Evolutionary conservation across 176 grass and related monocot genomes (phyloP).

Genomic region (Otatea glauca): DNA sequence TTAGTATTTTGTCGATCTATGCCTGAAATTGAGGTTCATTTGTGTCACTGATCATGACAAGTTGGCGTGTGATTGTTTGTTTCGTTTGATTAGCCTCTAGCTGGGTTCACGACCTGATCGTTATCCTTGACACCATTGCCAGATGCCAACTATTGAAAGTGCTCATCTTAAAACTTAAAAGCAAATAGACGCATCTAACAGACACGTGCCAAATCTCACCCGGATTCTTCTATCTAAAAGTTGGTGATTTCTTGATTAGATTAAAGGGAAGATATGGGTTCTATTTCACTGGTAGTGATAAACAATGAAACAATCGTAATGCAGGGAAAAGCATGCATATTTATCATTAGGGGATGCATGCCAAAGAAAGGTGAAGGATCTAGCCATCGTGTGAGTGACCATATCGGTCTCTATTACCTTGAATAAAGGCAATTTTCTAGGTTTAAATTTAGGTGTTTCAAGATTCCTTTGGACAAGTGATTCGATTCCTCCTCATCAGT

Average conservation of each 20-base stretch:
- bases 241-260: not conserved
- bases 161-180: not conserved
- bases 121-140: conserved; percentile 6
- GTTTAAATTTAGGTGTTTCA: not conserved
- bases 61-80: not conserved
- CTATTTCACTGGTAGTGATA: not conserved
- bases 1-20: not conserved
- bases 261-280: not conserved
- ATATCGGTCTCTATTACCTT: not conserved
- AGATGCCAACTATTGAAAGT: not conserved
- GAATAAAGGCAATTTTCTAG: not conserved
- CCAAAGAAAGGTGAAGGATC: not conserved
- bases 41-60: not conserved
- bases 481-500: not conserved
- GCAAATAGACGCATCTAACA: not conserved
- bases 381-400: not conserved
- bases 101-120: not conserved
- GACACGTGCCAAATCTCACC: not conserved
- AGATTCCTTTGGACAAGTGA: not conserved
- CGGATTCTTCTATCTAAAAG: not conserved
- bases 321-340: not conserved
- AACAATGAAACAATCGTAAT: not conserved
- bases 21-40: not conserved
- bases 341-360: not conserved
- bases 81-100: not conserved